These are phyloP conservation scores for Zymoseptoria crescenta DNA, from an alignment of 2,329 filamentous ascomycete species.

Conservation along the genomic window DNA sequence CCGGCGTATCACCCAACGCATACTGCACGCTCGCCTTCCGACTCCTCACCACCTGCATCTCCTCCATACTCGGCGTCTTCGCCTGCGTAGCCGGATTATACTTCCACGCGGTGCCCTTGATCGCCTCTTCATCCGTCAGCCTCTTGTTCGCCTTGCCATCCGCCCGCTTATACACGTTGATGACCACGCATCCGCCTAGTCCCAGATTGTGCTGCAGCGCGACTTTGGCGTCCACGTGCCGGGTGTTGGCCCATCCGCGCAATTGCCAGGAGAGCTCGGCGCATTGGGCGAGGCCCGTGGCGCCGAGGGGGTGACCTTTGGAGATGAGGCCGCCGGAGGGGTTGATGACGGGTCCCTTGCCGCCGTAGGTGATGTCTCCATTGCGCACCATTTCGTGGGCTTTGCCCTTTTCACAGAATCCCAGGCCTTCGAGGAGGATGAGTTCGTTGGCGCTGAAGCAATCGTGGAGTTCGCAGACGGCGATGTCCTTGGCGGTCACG, in stretches of 20 bases:
- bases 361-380: conserved; percentile 88
- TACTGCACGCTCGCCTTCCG: conserved; percentile 60
- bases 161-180: conserved; percentile 78
- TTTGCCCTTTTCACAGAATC: conserved; percentile 66
- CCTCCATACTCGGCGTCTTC: conserved; percentile 74
- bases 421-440: conserved; percentile 79
- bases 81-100: conserved; percentile 91
- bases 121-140: conserved; percentile 58
- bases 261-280: conserved; percentile 94
- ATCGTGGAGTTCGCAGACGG: conserved; percentile 89
- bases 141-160: conserved; percentile 60
- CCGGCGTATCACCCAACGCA: conserved; percentile 67
- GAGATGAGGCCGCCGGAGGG: conserved; percentile 91
- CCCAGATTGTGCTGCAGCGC: conserved; percentile 91
- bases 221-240: conserved; percentile 57
- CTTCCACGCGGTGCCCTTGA: conserved; percentile 59
- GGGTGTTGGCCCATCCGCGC: conserved; percentile 86
- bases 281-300: conserved; percentile 91
- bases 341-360: conserved; percentile 72
- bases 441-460: conserved; percentile 96
- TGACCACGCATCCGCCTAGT: conserved; percentile 81
- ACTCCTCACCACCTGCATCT: conserved; percentile 61
- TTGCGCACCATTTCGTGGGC: conserved; percentile 83
- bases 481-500: conserved; percentile 57
- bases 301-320: conserved; percentile 90